A percentile compares a stretch with the other conserved stretches of the same genome.
These are phyloP conservation scores for Gyrodon lividus DNA, from an alignment of 768 basidiomycete genomes.

Conservation along the genomic window DNA sequence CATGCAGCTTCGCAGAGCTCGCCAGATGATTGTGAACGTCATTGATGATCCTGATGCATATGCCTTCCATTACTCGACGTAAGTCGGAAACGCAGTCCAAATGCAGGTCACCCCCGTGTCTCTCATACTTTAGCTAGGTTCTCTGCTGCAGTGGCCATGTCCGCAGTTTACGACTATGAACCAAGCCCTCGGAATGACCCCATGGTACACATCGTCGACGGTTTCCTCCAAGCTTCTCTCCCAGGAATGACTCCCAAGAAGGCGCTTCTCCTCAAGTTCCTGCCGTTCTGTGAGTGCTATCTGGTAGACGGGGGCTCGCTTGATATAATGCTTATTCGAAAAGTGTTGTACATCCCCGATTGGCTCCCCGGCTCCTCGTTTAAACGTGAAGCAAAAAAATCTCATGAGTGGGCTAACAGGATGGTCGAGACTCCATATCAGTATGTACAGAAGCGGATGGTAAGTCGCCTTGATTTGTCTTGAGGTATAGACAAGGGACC, in stretches of 20 bases:
- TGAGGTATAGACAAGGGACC: too few species aligned
- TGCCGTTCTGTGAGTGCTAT: constrained; percentile 17
- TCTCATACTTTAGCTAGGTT: constrained; percentile 17
- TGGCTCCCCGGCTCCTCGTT: constrained; percentile 23
- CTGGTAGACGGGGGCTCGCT: not conserved
- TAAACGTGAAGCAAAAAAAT: constrained; percentile 10
- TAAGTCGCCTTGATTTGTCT: not conserved
- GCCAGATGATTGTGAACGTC: constrained; percentile 9
- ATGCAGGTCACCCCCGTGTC: too few species aligned
- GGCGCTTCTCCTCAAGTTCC: constrained; percentile 1
- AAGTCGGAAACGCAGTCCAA: not conserved
- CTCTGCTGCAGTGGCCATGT: constrained; percentile 30
- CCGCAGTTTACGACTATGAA: constrained; percentile 15
- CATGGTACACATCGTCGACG: constrained; percentile 7
- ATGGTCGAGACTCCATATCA: constrained; percentile 18
- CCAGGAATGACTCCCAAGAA: constrained; percentile 2
- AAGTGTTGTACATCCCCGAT: constrained; percentile 28
- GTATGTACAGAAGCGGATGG: constrained; percentile 9
- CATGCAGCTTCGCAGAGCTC: constrained; percentile 14
- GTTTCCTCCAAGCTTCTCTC: not conserved
- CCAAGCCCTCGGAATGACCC: constrained; percentile 7
- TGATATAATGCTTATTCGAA: not conserved
- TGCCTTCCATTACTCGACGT: constrained; percentile 6
- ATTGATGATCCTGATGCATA: constrained; percentile 7
- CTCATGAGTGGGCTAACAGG: constrained; percentile 5